Evolutionary conservation across 2,329 filamentous ascomycete genomes (phyloP).

Genomic region (Verticillium isaacii): DNA sequence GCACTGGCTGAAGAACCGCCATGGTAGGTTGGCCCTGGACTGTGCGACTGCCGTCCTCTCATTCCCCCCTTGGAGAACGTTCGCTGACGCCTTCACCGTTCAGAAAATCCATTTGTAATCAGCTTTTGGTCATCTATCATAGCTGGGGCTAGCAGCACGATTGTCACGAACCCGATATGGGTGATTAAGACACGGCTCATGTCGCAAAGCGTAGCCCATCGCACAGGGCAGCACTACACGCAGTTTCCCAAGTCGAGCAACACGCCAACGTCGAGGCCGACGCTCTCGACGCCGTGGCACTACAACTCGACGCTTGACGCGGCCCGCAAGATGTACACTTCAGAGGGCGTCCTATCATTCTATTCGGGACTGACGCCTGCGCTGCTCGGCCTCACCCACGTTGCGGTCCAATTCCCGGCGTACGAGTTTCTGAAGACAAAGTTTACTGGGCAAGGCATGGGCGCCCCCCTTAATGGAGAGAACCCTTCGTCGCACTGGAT

Average conservation of each 20-base stretch:
- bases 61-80: background rate
- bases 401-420: conserved; percentile 93
- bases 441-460: conserved; percentile 89
- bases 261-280: conserved; percentile 50
- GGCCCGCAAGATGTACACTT: conserved; percentile 90
- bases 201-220: conserved; percentile 70
- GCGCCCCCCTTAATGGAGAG: conserved; percentile 53
- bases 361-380: conserved; percentile 94
- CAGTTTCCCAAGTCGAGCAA: conserved; percentile 43
- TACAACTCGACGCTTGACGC: conserved; percentile 88
- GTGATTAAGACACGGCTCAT: conserved; percentile 98
- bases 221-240: conserved; percentile 40
- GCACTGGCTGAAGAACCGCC: conserved; percentile 61
- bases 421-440: conserved; percentile 90
- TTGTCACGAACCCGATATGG: conserved; percentile 97
- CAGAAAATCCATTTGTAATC: conserved; percentile 72
- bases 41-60: background rate
- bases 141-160: conserved; percentile 86
- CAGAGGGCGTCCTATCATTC: conserved; percentile 84
- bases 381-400: conserved; percentile 85
- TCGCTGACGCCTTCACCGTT: conserved; percentile 12
- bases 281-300: conserved; percentile 73
- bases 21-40: conserved; percentile 40
- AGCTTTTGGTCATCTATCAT: conserved; percentile 87
- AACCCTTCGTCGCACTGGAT: conserved; percentile 66